Conservation (phyloP, 2,329 filamentous ascomycete species). For the Tolypocladium sp. region DNA sequence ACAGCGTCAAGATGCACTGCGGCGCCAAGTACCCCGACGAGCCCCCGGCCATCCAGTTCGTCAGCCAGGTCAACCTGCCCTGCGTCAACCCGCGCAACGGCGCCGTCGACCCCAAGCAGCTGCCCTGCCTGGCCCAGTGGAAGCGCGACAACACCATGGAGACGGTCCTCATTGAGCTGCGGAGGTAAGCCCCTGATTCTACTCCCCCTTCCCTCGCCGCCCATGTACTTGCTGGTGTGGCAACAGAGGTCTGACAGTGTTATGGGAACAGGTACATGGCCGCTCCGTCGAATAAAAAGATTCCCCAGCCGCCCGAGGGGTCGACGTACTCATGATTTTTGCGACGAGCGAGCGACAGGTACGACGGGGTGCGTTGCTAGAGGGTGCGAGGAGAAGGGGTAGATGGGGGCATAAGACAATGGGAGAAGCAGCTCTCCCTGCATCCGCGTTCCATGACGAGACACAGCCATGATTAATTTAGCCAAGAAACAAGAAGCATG, state of each 20-base stretch:
- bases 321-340: constrained; percentile 35
- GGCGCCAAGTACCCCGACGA: constrained; percentile 80
- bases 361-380: background rate
- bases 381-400: background rate
- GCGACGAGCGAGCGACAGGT: background rate
- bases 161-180: constrained; percentile 78
- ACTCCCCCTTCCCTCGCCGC: background rate
- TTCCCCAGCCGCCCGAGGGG: constrained; percentile 86
- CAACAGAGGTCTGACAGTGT: background rate
- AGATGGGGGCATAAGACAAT: background rate
- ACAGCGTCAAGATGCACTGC: constrained; percentile 95
- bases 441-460: background rate
- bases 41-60: constrained; percentile 84
- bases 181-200: constrained; percentile 44
- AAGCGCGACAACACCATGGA: constrained; percentile 93
- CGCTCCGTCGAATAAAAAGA: constrained; percentile 82
- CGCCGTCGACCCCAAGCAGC: constrained; percentile 72
- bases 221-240: background rate
- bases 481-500: background rate
- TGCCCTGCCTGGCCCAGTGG: constrained; percentile 84
- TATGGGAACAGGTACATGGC: constrained; percentile 71
- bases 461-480: background rate
- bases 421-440: background rate
- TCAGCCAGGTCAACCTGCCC: constrained; percentile 92
- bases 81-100: constrained; percentile 78